Conservation (phyloP, 768 basidiomycete genomes). For the Boletus vinaceobasis region DNA sequence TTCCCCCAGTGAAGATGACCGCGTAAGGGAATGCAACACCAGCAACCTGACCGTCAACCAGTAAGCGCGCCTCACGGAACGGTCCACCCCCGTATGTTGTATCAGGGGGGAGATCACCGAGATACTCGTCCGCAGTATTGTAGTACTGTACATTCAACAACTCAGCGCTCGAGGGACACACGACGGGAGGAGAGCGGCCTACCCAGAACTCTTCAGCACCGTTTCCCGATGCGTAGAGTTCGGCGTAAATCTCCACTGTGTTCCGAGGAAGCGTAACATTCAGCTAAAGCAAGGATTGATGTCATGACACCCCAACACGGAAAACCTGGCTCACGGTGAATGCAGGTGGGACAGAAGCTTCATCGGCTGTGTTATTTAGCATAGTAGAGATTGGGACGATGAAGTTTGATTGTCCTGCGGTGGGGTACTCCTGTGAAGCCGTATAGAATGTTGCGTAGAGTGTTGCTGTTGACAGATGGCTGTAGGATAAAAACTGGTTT, state of each 20-base stretch:
- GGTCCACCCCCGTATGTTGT: constrained; percentile 48
- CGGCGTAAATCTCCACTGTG: constrained; percentile 62
- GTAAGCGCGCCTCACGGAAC: constrained; percentile 60
- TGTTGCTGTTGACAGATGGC: constrained; percentile 42
- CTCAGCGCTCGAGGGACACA: not conserved
- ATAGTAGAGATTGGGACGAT: constrained; percentile 72
- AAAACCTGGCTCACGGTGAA: constrained; percentile 51
- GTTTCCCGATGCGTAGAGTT: constrained; percentile 69
- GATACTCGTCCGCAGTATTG: constrained; percentile 60
- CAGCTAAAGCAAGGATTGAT: constrained; percentile 36
- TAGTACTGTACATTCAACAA: constrained; percentile 47
- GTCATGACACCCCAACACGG: not conserved
- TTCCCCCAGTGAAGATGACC: constrained; percentile 72
- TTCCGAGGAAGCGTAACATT: constrained; percentile 70
- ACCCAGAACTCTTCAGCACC: constrained; percentile 79
- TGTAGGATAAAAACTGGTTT: not conserved
- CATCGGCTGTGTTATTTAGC: constrained; percentile 59
- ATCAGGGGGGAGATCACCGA: constrained; percentile 49
- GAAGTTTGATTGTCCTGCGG: constrained; percentile 55
- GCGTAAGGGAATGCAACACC: constrained; percentile 57
- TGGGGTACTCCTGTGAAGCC: constrained; percentile 52
- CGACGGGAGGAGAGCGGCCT: constrained; percentile 8
- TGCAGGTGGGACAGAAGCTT: constrained; percentile 71
- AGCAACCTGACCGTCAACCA: constrained; percentile 54
- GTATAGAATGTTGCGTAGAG: constrained; percentile 71